Conservation (phyloP, 495 filamentous ascomycete genomes). For the Aspergillus panamensis region DNA sequence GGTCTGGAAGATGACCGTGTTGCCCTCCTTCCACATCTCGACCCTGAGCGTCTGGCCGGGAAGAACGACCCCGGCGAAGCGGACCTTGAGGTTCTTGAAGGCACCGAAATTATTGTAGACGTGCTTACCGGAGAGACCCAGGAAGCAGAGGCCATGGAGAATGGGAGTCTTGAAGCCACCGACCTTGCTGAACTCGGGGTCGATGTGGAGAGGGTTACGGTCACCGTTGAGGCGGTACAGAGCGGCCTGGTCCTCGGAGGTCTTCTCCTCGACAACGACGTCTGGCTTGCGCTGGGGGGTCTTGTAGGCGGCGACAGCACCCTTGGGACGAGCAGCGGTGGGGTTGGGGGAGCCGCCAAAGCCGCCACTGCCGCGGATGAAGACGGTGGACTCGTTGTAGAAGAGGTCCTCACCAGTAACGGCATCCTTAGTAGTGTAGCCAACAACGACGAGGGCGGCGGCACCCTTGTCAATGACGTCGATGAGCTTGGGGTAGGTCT, state of each 20-base stretch:
- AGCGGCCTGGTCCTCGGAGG: slow-evolving; percentile 88
- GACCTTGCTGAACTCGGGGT: slow-evolving; percentile 89
- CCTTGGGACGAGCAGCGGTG: slow-evolving; percentile 62
- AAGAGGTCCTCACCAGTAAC: slow-evolving; percentile 83
- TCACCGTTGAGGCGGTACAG: slow-evolving; percentile 94
- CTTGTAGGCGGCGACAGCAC: slow-evolving; percentile 72
- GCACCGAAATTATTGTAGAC: slow-evolving; percentile 78
- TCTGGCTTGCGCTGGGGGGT: slow-evolving; percentile 76
- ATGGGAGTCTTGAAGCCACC: slow-evolving; percentile 96
- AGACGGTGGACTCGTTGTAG: slow-evolving; percentile 91
- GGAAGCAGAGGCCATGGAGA: slow-evolving; percentile 92
- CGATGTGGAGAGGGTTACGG: slow-evolving; percentile 91
- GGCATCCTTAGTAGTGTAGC: slow-evolving; percentile 75
- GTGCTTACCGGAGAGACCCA: slow-evolving; percentile 88
- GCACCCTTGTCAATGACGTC: slow-evolving; percentile 96
- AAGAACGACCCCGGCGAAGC: slow-evolving; percentile 88
- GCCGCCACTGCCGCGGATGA: slow-evolving; percentile 88
- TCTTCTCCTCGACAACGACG: slow-evolving; percentile 80
- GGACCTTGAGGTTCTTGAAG: slow-evolving; percentile 92
- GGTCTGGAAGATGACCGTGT: slow-evolving; percentile 84
- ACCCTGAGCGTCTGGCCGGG: slow-evolving; percentile 93
- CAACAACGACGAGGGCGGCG: slow-evolving; percentile 78
- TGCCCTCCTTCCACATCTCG: slow-evolving; percentile 98
- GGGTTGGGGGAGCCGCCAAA: slow-evolving; percentile 86
- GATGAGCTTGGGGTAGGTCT: slow-evolving; percentile 81